Base-by-base conservation (phyloP, 1,284 basidiomycete genomes). In the Cryptococcus sp. region DNA sequence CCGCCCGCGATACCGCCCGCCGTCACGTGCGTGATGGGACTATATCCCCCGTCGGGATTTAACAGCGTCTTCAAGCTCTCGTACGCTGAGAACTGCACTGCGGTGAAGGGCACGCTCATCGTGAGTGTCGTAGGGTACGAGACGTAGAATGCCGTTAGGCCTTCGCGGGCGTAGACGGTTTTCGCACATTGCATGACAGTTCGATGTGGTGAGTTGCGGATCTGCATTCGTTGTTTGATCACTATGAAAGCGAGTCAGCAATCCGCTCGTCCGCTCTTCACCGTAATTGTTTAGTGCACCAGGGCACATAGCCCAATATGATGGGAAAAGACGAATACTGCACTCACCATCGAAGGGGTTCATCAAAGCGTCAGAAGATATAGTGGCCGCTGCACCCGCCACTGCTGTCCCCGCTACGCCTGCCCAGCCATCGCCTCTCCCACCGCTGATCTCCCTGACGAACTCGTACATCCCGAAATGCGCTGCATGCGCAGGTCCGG, bases 141-240 rank as follows among this genome's bases (percentile, higher is more conserved):
- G 60, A 99, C 87, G 79, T 98, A 99, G 83, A 99, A 99, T 6
- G 96, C 95, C 30, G 83, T 73, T 40, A 97, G 77, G 42, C 96
- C 96, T 79, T 99, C 96, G 54, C 80, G 85, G 54, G 81, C 84
- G 81, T 93, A 93, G 50, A 99, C 88, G 16, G 86, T 86, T 59
- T 66, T 61, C 57, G 94, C 91, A 71, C 93, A 94, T 25, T 85
- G 85, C 65, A 87, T 74, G 41, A 96, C 90, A 43, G 89, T 91
- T 55, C 88, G 88, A 80, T 93, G 92, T 70, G 88, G 83, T 11
- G 94, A 98, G 73, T 90, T 86, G 78, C 93, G 91, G 58, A 99
- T 84, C 80, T 99, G 95, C 96, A 99, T 98, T 53, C 95, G 87
- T 82, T 99, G 95, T 81, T 99, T 99, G 82, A 99, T 92, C 65